phyloP scores from a whole-genome alignment of 1,284 basidiomycete genomes.

The Papiliotrema laurentii region DNA sequence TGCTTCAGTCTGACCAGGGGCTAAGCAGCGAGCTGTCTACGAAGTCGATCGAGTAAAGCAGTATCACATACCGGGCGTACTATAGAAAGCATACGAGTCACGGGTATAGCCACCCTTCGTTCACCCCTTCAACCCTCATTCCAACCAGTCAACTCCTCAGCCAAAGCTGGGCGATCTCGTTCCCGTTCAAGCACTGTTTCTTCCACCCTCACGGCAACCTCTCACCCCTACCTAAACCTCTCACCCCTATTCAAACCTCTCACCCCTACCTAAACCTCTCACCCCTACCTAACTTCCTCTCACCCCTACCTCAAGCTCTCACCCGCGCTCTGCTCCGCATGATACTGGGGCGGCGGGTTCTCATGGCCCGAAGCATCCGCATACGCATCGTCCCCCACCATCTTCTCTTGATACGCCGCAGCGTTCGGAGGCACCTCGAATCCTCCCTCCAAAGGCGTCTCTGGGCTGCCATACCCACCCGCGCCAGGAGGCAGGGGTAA shows the following conservation, averaged over 20 bases:
- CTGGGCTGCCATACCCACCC: neutral
- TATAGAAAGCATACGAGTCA: too few relatives aligned
- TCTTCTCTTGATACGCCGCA: neutral
- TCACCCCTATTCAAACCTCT: neutral
- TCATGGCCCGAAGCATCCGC: neutral
- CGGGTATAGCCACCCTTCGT: too few relatives aligned
- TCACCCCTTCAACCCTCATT: too few relatives aligned
- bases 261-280: neutral
- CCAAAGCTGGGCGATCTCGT: too few relatives aligned
- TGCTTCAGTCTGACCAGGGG: too few relatives aligned
- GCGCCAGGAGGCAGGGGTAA: neutral
- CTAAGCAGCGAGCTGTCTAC: too few relatives aligned
- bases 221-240: neutral
- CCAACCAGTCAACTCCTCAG: too few relatives aligned
- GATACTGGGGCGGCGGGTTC: slow-evolving; percentile 7
- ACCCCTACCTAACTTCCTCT: too few relatives aligned
- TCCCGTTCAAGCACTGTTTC: too few relatives aligned
- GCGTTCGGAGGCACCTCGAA: slow-evolving; percentile 2
- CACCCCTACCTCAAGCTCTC: slow-evolving; percentile 8
- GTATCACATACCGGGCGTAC: too few relatives aligned
- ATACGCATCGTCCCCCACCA: slow-evolving; percentile 2
- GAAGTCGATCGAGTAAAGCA: too few relatives aligned
- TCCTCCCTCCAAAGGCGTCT: slow-evolving; percentile 5
- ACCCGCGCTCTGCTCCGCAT: neutral
- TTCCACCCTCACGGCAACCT: neutral